A percentile compares a stretch with the other conserved stretches of the same genome.
Evolutionary conservation across 2,329 filamentous ascomycete species (phyloP).

Genomic region (Berkeleyomyces rouxiae): DNA sequence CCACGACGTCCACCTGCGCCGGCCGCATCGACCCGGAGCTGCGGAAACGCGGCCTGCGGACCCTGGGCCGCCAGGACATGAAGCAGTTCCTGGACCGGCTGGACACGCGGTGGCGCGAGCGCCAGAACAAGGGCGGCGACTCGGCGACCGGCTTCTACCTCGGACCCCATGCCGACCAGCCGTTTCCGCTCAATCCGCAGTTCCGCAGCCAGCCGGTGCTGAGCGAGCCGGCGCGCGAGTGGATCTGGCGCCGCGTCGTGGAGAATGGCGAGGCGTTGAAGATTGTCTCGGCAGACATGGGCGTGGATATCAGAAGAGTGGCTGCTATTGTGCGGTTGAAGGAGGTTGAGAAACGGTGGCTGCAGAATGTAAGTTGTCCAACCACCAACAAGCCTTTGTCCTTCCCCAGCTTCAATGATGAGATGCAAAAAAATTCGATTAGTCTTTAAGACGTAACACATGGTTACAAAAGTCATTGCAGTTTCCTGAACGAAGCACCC

Average conservation of each 20-base stretch:
- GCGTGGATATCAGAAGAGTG: constrained; percentile 68
- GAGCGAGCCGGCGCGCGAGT: constrained; percentile 52
- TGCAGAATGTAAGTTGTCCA: constrained; percentile 46
- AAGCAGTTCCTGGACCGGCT: constrained; percentile 13
- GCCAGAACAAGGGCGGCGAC: constrained; percentile 12
- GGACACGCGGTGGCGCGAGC: constrained; percentile 13
- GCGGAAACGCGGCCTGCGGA: constrained; percentile 9
- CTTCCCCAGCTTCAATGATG: constrained; percentile 30
- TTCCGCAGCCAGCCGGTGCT: constrained; percentile 61
- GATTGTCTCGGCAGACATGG: constrained; percentile 58
- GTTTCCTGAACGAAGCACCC: constrained; percentile 44
- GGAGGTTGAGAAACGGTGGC: constrained; percentile 68
- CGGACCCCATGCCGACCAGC: constrained; percentile 27
- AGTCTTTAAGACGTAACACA: constrained; percentile 94
- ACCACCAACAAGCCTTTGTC: background rate
- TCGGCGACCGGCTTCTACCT: constrained; percentile 24
- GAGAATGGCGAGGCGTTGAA: constrained; percentile 52
- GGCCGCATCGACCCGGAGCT: constrained; percentile 10
- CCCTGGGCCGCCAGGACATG: constrained; percentile 12
- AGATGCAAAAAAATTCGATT: constrained; percentile 70
- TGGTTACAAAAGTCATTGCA: constrained; percentile 74
- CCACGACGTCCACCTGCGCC: background rate
- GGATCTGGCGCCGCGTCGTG: constrained; percentile 56
- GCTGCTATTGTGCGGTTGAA: constrained; percentile 75
- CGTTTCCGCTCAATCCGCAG: constrained; percentile 57